Conservation (phyloP, 1,284 basidiomycete species). For the Sphagnurus paluster region DNA sequence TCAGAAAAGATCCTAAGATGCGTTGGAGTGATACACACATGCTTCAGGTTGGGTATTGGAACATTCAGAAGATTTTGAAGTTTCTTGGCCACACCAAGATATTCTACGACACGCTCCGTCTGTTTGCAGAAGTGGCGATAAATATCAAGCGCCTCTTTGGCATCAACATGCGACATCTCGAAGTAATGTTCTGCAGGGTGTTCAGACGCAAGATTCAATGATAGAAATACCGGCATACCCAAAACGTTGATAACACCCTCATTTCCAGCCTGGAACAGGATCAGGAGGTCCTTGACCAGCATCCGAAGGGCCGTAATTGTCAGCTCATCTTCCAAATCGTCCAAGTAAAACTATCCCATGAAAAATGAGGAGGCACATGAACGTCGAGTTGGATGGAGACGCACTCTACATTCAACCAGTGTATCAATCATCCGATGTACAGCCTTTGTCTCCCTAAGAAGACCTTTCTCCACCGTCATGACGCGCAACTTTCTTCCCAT, state of each 20-base stretch:
- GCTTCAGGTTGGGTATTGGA: slow-evolving; percentile 91
- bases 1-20: neutral
- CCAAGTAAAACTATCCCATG: slow-evolving; percentile 80
- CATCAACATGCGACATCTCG: slow-evolving; percentile 96
- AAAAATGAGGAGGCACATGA: neutral
- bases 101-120: slow-evolving; percentile 94
- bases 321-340: slow-evolving; percentile 91
- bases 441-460: slow-evolving; percentile 88
- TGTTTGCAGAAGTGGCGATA: slow-evolving; percentile 96
- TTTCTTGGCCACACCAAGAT: slow-evolving; percentile 89
- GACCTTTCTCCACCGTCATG: slow-evolving; percentile 94
- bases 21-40: slow-evolving; percentile 51
- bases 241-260: slow-evolving; percentile 98
- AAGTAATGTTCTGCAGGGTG: slow-evolving; percentile 88
- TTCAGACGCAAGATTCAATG: slow-evolving; percentile 12
- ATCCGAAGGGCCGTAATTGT: slow-evolving; percentile 89
- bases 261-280: slow-evolving; percentile 95
- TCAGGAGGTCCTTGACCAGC: slow-evolving; percentile 96
- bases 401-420: slow-evolving; percentile 84
- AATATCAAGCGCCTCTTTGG: slow-evolving; percentile 80
- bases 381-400: slow-evolving; percentile 24
- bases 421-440: slow-evolving; percentile 90
- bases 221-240: slow-evolving; percentile 47
- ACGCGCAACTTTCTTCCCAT: slow-evolving; percentile 82
- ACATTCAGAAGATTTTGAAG: slow-evolving; percentile 92